Evolutionary conservation across 306 rosid species (phyloP), one percentile per base, ranked within the genome.

Genomic region (Urtica urens): DNA sequence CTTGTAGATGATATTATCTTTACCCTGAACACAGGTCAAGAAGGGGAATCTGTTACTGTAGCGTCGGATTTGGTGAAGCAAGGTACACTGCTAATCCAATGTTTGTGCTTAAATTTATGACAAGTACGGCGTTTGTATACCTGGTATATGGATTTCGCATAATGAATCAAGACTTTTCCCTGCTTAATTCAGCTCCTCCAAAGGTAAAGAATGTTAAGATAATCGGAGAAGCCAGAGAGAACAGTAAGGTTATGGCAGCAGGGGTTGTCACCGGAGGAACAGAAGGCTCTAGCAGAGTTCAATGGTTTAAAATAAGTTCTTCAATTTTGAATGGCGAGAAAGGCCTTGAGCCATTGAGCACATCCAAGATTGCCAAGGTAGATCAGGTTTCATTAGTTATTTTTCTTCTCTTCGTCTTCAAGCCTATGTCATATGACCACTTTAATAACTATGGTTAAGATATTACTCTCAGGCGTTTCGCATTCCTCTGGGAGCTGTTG

Each of bases 401-500:
- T n/a, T n/a, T n/a, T 20, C 9, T 27, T 31, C 57, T 26, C 22
- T 13, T 44, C 21, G 38, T 51, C 11, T 19, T 12, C 4, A 15
- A 51, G 56, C 30, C 16, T 52, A 11, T 11, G 6, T 28, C 50
- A 33, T 45, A 15, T 49, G 16, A n/a, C n/a, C 24, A 41, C 29
- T 20, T 37, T 10, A 20, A 18, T 5, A 42, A 34, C 9, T 55
- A 22, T 25, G 29, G 22, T 31, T 7, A 31, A 10, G 40, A 52
- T n/a, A 11, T 12, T 1, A 34, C 1, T 37, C 39, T 50, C 55
- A 90, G 99, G 94, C 87, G 16, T 82, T 90, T 62, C 99, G 96
- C 70, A 67, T 90, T 63, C 96, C 99, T 35, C 74, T 90, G 41
- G 95, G 93, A 39, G 99, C 99, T 57, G 87, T 90, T 73, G 99